These are phyloP conservation scores for Bocquillonia castaneifolia DNA, from an alignment of 441 rosid species.

Conservation along the genomic window DNA sequence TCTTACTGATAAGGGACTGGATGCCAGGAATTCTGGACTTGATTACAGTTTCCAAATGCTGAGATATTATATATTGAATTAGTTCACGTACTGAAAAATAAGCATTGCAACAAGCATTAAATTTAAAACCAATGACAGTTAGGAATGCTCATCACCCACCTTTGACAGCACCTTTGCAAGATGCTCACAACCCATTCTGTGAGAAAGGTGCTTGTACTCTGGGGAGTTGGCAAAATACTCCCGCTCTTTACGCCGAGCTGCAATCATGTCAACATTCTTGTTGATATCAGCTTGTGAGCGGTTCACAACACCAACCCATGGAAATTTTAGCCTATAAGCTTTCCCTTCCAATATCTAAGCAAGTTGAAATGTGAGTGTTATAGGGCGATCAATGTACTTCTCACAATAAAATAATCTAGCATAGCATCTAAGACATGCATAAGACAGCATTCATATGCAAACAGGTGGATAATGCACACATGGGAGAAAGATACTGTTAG, in stretches of 20 bases:
- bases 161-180: conserved; percentile 90
- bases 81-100: not conserved
- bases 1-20: conserved; percentile 87
- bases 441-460: not conserved
- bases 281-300: conserved; percentile 98
- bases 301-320: conserved; percentile 97
- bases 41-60: conserved; percentile 98
- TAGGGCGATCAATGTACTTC: conserved; percentile 1
- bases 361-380: conserved; percentile 22
- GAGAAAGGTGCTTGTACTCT: conserved; percentile 90
- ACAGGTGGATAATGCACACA: not conserved
- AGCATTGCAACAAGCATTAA: not conserved
- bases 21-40: conserved; percentile 91
- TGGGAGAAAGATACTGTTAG: not conserved
- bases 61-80: conserved; percentile 26
- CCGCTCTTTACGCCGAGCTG: conserved; percentile 87
- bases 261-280: conserved; percentile 95
- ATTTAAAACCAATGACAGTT: not conserved
- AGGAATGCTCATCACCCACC: conserved; percentile 32
- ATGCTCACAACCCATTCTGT: conserved; percentile 96
- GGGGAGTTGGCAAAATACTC: conserved; percentile 79
- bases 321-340: conserved; percentile 75
- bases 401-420: conserved; percentile 6
- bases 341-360: conserved; percentile 85
- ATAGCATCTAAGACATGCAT: not conserved